Conservation (phyloP, 192 early-diverging fungal genomes). For the Podila minutissima region DNA sequence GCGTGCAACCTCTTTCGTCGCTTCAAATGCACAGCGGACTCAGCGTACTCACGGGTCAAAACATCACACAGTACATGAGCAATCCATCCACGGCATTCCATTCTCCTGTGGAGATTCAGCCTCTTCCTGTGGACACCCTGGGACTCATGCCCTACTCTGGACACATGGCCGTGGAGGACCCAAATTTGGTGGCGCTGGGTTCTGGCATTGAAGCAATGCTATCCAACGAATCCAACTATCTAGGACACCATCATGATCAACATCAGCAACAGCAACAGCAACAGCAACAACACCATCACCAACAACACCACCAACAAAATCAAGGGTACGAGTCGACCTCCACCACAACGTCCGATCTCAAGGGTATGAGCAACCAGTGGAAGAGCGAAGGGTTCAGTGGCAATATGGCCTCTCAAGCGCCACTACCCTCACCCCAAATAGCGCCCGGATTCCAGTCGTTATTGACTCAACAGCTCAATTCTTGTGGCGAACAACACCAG, state of each 20-base stretch:
- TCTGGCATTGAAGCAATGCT: neutral
- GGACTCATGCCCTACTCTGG: neutral
- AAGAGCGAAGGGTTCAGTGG: neutral
- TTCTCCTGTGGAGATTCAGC: neutral
- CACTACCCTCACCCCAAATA: neutral
- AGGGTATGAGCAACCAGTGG: neutral
- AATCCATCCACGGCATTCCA: neutral
- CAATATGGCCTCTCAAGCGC: neutral
- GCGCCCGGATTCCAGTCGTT: neutral
- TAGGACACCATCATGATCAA: neutral
- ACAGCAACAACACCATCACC: neutral
- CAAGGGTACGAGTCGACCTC: neutral
- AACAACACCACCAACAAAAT: neutral
- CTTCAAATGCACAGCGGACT: neutral
- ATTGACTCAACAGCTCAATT: conserved; percentile 1
- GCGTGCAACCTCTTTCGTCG: neutral
- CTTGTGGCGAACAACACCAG: neutral
- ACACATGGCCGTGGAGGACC: neutral
- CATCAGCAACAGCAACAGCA: neutral
- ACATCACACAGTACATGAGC: neutral
- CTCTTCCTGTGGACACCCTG: neutral
- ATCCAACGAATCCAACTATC: neutral
- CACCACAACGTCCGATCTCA: neutral
- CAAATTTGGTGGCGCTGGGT: neutral
- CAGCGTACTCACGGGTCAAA: neutral